Percentiles rank a stretch among this genome's conserved stretches.
Conservation (phyloP, 768 basidiomycete genomes). For the Lactifluus subvellereus region DNA sequence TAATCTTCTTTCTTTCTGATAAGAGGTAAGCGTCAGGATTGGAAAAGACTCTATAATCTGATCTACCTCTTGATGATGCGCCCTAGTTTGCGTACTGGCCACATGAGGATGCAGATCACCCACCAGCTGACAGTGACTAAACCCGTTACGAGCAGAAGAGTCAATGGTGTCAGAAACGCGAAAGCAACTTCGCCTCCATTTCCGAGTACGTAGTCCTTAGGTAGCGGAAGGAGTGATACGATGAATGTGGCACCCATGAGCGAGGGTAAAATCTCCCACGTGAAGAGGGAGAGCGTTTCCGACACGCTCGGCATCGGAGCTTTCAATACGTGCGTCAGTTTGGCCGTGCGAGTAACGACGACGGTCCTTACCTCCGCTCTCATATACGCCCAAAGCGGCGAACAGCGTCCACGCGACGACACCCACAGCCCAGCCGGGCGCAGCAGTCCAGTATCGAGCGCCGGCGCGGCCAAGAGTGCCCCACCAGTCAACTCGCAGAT, state of each 20-base stretch:
- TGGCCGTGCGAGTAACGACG: neutral
- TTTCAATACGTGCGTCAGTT: slow-evolving; percentile 23
- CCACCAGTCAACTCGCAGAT: slow-evolving; percentile 63
- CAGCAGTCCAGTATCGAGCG: slow-evolving; percentile 65
- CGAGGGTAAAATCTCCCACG: slow-evolving; percentile 34
- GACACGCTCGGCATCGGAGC: slow-evolving; percentile 42
- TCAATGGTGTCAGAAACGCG: slow-evolving; percentile 47
- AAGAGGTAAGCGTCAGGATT: neutral
- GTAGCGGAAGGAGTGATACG: slow-evolving; percentile 52
- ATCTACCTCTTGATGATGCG: slow-evolving; percentile 25
- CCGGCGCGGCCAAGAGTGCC: slow-evolving; percentile 65
- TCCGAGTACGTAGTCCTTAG: slow-evolving; percentile 53
- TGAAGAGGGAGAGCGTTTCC: slow-evolving; percentile 46
- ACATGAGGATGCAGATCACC: slow-evolving; percentile 44
- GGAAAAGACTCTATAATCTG: neutral
- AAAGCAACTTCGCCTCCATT: slow-evolving; percentile 46
- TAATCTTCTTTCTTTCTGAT: slow-evolving; percentile 28
- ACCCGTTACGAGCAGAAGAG: slow-evolving; percentile 58
- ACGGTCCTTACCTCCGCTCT: slow-evolving; percentile 27
- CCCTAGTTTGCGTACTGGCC: slow-evolving; percentile 36
- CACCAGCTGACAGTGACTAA: slow-evolving; percentile 59
- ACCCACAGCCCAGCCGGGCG: slow-evolving; percentile 70
- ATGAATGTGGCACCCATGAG: slow-evolving; percentile 42
- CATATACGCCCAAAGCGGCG: slow-evolving; percentile 39
- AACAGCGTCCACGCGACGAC: slow-evolving; percentile 56